These are phyloP conservation scores for Silene coronaria DNA, from an alignment of 179 eudicot genomes.

Conservation along the genomic window DNA sequence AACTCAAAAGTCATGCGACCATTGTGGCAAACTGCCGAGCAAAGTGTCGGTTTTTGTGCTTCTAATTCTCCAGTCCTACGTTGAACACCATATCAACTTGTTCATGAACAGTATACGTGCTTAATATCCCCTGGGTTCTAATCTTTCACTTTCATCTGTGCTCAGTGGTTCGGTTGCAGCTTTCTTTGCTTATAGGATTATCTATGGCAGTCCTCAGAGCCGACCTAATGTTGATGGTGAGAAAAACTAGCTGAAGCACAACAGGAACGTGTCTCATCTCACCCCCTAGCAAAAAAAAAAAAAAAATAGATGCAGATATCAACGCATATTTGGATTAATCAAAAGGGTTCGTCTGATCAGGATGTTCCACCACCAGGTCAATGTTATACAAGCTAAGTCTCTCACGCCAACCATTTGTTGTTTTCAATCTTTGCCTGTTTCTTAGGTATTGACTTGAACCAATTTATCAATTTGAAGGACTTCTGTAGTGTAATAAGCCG, in stretches of 20 bases:
- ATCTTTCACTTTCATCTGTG: slow-evolving; percentile 14
- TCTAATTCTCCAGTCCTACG: too few relatives aligned
- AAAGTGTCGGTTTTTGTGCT: too few relatives aligned
- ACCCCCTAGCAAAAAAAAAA: background rate
- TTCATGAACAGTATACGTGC: too few relatives aligned
- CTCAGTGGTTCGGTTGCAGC: slow-evolving; percentile 71
- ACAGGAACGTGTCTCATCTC: background rate
- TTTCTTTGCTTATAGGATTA: slow-evolving; percentile 65
- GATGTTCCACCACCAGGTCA: background rate
- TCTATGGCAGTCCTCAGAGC: slow-evolving; percentile 22
- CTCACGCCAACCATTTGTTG: background rate
- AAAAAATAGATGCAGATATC: background rate
- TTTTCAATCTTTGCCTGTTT: background rate
- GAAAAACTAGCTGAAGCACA: slow-evolving; percentile 19
- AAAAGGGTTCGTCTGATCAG: background rate
- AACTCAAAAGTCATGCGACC: too few relatives aligned
- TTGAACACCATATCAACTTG: too few relatives aligned
- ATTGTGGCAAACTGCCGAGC: too few relatives aligned
- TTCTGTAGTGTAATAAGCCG: slow-evolving; percentile 5
- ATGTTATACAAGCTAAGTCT: slow-evolving; percentile 1
- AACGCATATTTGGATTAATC: slow-evolving; percentile 6
- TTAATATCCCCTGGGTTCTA: background rate
- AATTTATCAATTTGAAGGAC: background rate
- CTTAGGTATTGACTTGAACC: background rate
- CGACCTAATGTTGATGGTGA: slow-evolving; percentile 42